Evolutionary conservation across 305 asterid genomes (phyloP).

Genomic region (Fraxinus xanthoxyloides): DNA sequence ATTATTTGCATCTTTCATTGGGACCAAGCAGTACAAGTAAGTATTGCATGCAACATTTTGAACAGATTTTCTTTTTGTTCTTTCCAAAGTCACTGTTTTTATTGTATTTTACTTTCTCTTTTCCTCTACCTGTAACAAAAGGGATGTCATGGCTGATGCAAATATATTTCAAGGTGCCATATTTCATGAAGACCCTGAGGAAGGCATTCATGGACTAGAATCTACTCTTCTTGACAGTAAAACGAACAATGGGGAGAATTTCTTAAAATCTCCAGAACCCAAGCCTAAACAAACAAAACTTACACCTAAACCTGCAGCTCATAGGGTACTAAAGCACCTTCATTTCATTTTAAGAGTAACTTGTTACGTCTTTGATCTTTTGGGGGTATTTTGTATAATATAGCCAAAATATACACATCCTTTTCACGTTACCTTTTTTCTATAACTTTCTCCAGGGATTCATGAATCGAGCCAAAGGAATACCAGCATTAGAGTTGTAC

Average conservation of each 20-base stretch:
- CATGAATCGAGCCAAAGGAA: constrained; percentile 99
- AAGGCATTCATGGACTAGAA: constrained; percentile 43
- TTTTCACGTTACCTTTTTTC: not conserved
- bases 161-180: constrained; percentile 99
- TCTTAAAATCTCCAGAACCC: constrained; percentile 39
- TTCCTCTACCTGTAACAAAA: constrained; percentile 54
- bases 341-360: constrained; percentile 24
- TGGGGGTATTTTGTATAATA: not conserved
- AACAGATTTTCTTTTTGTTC: constrained; percentile 19
- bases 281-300: constrained; percentile 50
- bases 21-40: constrained; percentile 96
- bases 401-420: constrained; percentile 12
- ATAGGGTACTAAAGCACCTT: constrained; percentile 56
- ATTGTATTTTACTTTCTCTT: constrained; percentile 56
- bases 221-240: constrained; percentile 37
- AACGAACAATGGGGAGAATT: constrained; percentile 45
- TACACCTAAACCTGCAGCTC: constrained; percentile 86
- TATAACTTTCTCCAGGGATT: constrained; percentile 63
- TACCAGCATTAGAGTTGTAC: constrained; percentile 92
- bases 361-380: constrained; percentile 10
- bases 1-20: constrained; percentile 93
- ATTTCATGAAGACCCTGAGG: constrained; percentile 73
- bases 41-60: constrained; percentile 26
- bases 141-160: constrained; percentile 99
- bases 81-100: constrained; percentile 32